Evolutionary conservation across 2,329 filamentous ascomycete species (phyloP).

Genomic region (Aspergillus brasiliensis): DNA sequence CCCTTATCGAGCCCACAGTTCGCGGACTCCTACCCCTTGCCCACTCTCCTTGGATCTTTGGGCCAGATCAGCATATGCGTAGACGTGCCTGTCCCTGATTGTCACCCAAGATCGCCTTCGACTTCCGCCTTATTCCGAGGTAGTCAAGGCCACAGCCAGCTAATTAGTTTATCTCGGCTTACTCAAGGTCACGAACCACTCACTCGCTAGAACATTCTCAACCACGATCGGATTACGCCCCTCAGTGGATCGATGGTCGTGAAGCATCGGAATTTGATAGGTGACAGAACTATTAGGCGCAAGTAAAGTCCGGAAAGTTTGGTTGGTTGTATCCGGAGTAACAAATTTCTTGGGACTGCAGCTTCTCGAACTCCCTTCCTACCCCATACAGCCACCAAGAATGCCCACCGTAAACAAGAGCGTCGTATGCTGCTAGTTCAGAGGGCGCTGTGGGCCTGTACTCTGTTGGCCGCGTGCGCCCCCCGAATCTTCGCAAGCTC

Average conservation of each 20-base stretch:
- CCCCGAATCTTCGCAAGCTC: no score
- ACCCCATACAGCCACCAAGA: neutral
- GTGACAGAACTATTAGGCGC: neutral
- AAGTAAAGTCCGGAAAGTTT: neutral
- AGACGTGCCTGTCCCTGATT: neutral
- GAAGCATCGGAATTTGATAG: constrained; percentile 5
- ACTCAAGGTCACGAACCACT: neutral
- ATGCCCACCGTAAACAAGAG: neutral
- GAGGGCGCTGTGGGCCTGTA: neutral
- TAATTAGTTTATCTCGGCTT: neutral
- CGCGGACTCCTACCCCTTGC: neutral
- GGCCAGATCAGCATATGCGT: neutral
- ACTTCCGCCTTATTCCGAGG: neutral
- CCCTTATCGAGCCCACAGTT: neutral
- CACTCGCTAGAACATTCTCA: neutral
- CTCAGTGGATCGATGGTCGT: constrained; percentile 1
- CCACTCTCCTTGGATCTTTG: neutral
- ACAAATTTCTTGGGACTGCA: neutral
- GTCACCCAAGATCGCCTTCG: neutral
- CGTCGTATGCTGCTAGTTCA: neutral
- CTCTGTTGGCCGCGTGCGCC: neutral
- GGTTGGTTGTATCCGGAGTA: neutral
- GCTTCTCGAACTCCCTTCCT: neutral
- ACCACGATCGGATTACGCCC: neutral
- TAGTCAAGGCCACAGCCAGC: neutral